Evolutionary conservation across 768 basidiomycete species (phyloP).

Genomic region (Clathrus columnatus): DNA sequence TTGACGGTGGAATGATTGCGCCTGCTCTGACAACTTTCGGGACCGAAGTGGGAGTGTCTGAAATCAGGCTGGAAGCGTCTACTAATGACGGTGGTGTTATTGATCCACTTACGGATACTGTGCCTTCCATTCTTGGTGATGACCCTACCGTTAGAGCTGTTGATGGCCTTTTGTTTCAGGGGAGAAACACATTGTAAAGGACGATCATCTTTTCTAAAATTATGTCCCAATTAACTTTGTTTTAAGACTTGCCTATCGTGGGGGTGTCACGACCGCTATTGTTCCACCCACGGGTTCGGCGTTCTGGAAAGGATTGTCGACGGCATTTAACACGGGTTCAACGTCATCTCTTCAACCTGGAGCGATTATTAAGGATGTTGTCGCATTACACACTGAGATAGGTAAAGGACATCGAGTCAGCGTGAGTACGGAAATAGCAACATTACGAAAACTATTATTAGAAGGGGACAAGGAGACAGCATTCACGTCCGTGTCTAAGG

Average conservation of each 20-base stretch:
- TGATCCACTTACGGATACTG: slow-evolving; percentile 38
- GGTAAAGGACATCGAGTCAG: slow-evolving; percentile 37
- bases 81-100: slow-evolving; percentile 60
- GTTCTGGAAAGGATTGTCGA: slow-evolving; percentile 53
- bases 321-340: slow-evolving; percentile 51
- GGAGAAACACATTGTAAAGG: slow-evolving; percentile 57
- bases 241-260: slow-evolving; percentile 59
- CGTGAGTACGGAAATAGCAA: slow-evolving; percentile 75
- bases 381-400: slow-evolving; percentile 56
- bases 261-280: slow-evolving; percentile 59
- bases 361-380: slow-evolving; percentile 51
- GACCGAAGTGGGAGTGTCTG: slow-evolving; percentile 55
- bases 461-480: slow-evolving; percentile 49
- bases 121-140: slow-evolving; percentile 46
- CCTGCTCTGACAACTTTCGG: slow-evolving; percentile 66
- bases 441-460: slow-evolving; percentile 58
- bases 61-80: slow-evolving; percentile 58
- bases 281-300: slow-evolving; percentile 35
- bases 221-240: too few relatives aligned
- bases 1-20: slow-evolving; percentile 53
- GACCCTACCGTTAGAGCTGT: slow-evolving; percentile 55
- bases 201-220: neutral
- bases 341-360: slow-evolving; percentile 47
- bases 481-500: slow-evolving; percentile 51
- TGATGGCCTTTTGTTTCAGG: slow-evolving; percentile 49